Base-by-base conservation (phyloP, 2,329 filamentous ascomycete species). In the Alternaria gansuensis region DNA sequence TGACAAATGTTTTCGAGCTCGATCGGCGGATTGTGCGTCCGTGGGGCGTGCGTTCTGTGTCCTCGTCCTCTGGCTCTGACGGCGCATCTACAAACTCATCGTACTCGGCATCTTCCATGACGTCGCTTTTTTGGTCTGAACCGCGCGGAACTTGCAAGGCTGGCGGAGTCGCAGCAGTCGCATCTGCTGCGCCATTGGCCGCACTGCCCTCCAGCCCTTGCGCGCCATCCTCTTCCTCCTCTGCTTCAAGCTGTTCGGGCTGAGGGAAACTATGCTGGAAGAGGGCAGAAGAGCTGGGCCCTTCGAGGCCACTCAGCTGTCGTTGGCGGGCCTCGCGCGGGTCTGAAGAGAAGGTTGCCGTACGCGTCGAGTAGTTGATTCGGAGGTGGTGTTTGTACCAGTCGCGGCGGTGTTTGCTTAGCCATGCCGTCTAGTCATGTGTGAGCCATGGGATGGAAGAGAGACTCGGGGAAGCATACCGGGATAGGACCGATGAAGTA, bases 401-500 rank as follows among this genome's bases (percentile, higher is more conserved):
- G 57, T 85, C 82, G 67, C 86, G 87, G 51, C 86, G 81, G 72
- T 88, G 84, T 60, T 82, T 85, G 66, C 84, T 85, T 53, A 88
- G 80, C 87, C 87, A 89, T 56, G 85, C 86, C 66, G 86, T 84
- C 43, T 77, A 51, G 40, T 39, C 21, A 40, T 36, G 33, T 31
- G 58, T 71, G 48, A 72, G 69, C 51, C 41, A 28, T 41, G 57
- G 39, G 55, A 13, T 33, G 41, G 9, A n/a, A 36, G 52, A n/a
- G 24, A 40, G 26, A n/a, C 17, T 21, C 9, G 48, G 39, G 60
- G 34, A 36, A 46, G 64, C 73, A 54, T 72, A 77, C 74, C 23
- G 87, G 87, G 34, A 89, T 86, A 34, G 87, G 87, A 0, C 87
- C 87, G 58, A 89, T 87, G 75, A 89, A 89, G 75, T 84, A 84